Evolutionary conservation across 208 protist genomes (phyloP), one percentile per base, ranked within the genome.

Genomic region (Wallacemonas sp.): DNA sequence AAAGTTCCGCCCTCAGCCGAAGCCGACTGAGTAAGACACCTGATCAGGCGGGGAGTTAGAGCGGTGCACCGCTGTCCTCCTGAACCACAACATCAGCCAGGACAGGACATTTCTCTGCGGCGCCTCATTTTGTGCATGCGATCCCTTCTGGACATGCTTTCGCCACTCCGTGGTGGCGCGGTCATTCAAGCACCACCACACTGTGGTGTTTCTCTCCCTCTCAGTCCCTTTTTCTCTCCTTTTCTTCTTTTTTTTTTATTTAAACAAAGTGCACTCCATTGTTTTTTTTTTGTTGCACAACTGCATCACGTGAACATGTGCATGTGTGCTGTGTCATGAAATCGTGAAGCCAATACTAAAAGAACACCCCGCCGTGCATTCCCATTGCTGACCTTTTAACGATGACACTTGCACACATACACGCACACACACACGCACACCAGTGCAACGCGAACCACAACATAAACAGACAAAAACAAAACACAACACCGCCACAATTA

Each of bases 1-100:
- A 12, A 84, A 86, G 64, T 65, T 39, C 20, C 77, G 86, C 32
- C 81, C 86, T 20, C 73, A 74, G 10, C 82, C 81, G 20, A 90
- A 88, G 73, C 76, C 81, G 28, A 76, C 77, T 50, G 82, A 92
- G 31, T 81, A 69, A 57, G 38, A 20, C 38, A 28, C 14, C 5
- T 42, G 49, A 55, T 11, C 49, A 55, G 14, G 29, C 49, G 29
- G 26, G 25, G 10, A 55, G 26, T 20, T 5, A 55, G 26, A 26
- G 12, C 18, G 26, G 26, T 14, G 12, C 16, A 55, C 49, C 5
- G 25, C 5, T 20, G 12, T 49, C 18, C 49, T 31, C 16, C 11
- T 26, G 44, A 32, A 45, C n/a, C n/a, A n/a, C n/a, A n/a, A n/a
- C n/a, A n/a, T n/a, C n/a, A n/a, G n/a, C n/a, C 16, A 48, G 31